Conservation (phyloP, 306 rosid genomes). For the Cucurbita ficifolia region DNA sequence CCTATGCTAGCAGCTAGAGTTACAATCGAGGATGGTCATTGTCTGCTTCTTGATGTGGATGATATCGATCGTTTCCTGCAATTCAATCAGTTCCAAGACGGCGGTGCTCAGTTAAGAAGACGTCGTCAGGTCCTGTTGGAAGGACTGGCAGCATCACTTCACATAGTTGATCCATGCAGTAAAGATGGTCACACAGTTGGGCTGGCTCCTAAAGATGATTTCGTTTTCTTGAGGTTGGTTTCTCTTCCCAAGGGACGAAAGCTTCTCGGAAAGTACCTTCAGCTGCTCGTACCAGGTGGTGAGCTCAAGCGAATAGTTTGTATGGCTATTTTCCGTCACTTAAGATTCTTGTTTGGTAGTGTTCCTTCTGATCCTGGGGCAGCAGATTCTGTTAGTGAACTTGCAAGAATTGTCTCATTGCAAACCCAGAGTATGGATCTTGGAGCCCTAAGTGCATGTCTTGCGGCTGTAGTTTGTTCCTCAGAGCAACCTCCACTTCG, state of each 20-base stretch:
- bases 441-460: slow-evolving; percentile 82
- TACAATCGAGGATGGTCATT: slow-evolving; percentile 77
- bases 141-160: slow-evolving; percentile 75
- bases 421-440: slow-evolving; percentile 71
- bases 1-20: slow-evolving; percentile 96
- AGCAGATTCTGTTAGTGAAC: slow-evolving; percentile 45
- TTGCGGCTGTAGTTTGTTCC: slow-evolving; percentile 86
- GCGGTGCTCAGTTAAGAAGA: slow-evolving; percentile 46
- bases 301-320: slow-evolving; percentile 79
- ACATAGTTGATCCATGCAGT: slow-evolving; percentile 80
- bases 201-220: slow-evolving; percentile 67
- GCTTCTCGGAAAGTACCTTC: slow-evolving; percentile 62
- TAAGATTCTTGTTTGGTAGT: slow-evolving; percentile 69
- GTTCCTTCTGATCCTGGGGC: slow-evolving; percentile 59
- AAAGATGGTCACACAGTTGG: slow-evolving; percentile 48
- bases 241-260: slow-evolving; percentile 86
- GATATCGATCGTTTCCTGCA: slow-evolving; percentile 88
- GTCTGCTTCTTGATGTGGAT: slow-evolving; percentile 90
- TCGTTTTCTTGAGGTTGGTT: slow-evolving; percentile 65
- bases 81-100: slow-evolving; percentile 76
- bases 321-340: slow-evolving; percentile 89
- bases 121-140: slow-evolving; percentile 62
- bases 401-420: slow-evolving; percentile 56
- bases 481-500: slow-evolving; percentile 86
- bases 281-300: slow-evolving; percentile 50